These are phyloP conservation scores for Tieghemostelium lacteum DNA, from an alignment of 78 protist species.

Conservation along the genomic window DNA sequence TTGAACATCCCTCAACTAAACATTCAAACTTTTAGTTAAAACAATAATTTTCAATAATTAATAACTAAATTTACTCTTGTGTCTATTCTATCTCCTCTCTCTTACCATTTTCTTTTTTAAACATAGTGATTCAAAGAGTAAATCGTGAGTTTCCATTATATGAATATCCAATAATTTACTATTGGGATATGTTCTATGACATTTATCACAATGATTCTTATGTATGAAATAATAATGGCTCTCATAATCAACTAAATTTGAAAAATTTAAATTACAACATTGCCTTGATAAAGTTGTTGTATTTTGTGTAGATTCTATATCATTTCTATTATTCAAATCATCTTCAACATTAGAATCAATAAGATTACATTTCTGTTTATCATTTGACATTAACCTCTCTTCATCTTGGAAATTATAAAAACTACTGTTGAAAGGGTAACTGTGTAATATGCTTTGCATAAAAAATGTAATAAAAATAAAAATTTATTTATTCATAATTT, in stretches of 20 bases:
- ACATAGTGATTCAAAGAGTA: slow-evolving; percentile 14
- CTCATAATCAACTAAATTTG: slow-evolving; percentile 15
- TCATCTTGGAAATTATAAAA: not conserved
- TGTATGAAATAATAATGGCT: slow-evolving; percentile 27
- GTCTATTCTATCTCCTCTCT: not conserved
- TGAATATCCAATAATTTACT: slow-evolving; percentile 28
- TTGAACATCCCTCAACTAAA: slow-evolving; percentile 33
- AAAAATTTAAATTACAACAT: not conserved
- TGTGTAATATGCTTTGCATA: not conserved
- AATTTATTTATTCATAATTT: not conserved
- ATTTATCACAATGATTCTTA: slow-evolving; percentile 11
- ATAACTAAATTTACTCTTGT: not conserved
- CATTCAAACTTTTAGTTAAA: slow-evolving; percentile 17
- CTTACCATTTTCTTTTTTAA: slow-evolving; percentile 25
- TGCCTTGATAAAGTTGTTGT: not conserved
- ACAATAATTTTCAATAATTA: not conserved
- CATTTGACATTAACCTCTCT: not conserved
- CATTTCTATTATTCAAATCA: not conserved
- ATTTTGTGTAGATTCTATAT: not conserved
- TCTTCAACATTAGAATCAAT: not conserved
- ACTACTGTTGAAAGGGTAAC: not conserved
- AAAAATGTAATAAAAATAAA: not conserved
- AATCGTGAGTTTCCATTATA: slow-evolving; percentile 22
- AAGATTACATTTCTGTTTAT: not conserved
- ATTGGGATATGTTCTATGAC: slow-evolving; percentile 26